Evolutionary conservation across 2,329 filamentous ascomycete species (phyloP).

Genomic region (Fusarium camptoceras): DNA sequence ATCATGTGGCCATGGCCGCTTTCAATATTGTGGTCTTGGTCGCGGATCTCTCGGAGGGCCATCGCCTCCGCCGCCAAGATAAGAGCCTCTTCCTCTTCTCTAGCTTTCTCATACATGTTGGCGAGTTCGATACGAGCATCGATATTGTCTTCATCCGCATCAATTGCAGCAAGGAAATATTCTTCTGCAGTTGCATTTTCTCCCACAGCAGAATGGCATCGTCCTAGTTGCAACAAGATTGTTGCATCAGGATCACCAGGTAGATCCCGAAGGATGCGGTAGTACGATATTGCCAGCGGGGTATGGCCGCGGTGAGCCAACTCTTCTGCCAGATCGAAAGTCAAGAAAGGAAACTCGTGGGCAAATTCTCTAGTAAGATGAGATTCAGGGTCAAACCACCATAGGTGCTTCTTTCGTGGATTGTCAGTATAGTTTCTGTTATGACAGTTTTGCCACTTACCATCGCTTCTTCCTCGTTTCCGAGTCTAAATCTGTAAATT

Average conservation of each 20-base stretch:
- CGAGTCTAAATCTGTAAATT: conserved; percentile 80
- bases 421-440: conserved; percentile 19
- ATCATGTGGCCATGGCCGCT: not conserved
- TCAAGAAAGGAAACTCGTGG: conserved; percentile 80
- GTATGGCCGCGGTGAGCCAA: conserved; percentile 51
- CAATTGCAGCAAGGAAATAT: conserved; percentile 79
- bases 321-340: conserved; percentile 72
- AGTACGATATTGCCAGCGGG: conserved; percentile 64
- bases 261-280: conserved; percentile 64
- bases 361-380: conserved; percentile 59
- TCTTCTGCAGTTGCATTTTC: conserved; percentile 78
- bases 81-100: conserved; percentile 80
- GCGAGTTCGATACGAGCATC: conserved; percentile 83
- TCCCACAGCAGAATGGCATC: conserved; percentile 75
- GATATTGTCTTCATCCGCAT: conserved; percentile 77
- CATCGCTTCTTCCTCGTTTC: conserved; percentile 77
- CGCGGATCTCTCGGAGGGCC: conserved; percentile 66
- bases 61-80: conserved; percentile 82
- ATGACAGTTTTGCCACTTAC: conserved; percentile 59
- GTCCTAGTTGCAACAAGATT: conserved; percentile 67
- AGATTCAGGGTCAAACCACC: conserved; percentile 76
- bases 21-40: conserved; percentile 38
- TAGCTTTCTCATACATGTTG: conserved; percentile 83
- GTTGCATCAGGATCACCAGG: conserved; percentile 63
- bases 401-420: conserved; percentile 68